Evolutionary conservation across 2,329 filamentous ascomycete genomes (phyloP), one percentile per base, ranked within the genome.

Genomic region (Raffaelea deltoideospora): DNA sequence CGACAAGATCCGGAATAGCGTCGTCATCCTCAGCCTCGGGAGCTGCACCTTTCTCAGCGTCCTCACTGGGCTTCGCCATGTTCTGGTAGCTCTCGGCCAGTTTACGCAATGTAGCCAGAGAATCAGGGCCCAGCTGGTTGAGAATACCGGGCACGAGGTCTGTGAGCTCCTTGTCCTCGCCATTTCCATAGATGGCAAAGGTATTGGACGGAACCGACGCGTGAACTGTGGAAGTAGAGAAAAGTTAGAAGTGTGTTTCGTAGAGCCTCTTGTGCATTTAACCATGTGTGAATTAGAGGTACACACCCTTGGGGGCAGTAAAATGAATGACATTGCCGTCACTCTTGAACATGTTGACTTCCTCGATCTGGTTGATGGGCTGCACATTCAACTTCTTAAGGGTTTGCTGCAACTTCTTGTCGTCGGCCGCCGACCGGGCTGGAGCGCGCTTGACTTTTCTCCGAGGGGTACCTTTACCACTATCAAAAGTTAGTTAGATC

Each of bases 271-370:
- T 26, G 8, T 26, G 23, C 13, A 26, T 26, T 44, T 36, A n/a
- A n/a, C n/a, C n/a, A n/a, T n/a, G n/a, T n/a, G n/a, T n/a, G n/a
- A n/a, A n/a, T n/a, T n/a, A n/a, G n/a, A n/a, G n/a, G n/a, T n/a
- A 69, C 75, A 57, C 67, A 96, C 90, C 90, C 74, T 95, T 95
- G 53, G 90, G 90, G 56, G 84, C 84, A 54, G 85, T 81, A 62
- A 98, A 98, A 76, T 98, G 90, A 58, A 98, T 96, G 63, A 98
- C 90, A 64, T 98, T 98, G 64, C 90, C 90, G 61, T 98, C 90
- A 60, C 83, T 81, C 82, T 98, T 98, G 80, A 98, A 98, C 90
- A 98, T 98, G 80, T 98, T 98, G 63, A 98, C 90, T 73, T 98
- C 90, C 78, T 98, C 90, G 55, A 98, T 98, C 49, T 83, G 85